phyloP scores from a whole-genome alignment of 345 rosid genomes.

The Brassica incana region DNA sequence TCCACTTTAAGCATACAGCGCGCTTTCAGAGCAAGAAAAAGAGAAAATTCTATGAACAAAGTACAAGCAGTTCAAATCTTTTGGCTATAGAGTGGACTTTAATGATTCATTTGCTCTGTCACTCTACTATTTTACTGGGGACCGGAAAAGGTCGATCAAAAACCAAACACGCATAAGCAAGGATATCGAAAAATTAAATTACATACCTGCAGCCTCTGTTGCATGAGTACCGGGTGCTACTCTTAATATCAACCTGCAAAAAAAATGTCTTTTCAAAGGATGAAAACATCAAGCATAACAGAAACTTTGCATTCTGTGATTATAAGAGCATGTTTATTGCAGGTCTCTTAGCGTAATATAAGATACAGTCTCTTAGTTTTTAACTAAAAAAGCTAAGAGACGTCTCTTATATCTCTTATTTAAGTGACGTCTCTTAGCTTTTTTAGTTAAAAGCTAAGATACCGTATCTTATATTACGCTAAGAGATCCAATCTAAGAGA shows the following conservation, averaged over 20 bases:
- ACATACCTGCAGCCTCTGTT: slow-evolving; percentile 83
- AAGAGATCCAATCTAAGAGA: too few species aligned
- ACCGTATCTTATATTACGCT: too few species aligned
- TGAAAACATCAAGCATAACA: background rate
- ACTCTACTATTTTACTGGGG: background rate
- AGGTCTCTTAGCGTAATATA: too few species aligned
- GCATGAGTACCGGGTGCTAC: slow-evolving; percentile 96
- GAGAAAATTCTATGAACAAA: background rate
- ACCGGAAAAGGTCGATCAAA: background rate
- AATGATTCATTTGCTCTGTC: background rate
- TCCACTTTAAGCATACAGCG: too few species aligned
- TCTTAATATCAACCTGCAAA: slow-evolving; percentile 83
- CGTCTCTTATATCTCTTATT: too few species aligned
- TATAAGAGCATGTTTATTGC: background rate
- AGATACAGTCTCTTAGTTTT: too few species aligned
- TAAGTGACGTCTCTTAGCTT: too few species aligned
- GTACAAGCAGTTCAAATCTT: background rate
- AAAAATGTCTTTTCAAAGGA: background rate
- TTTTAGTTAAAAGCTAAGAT: too few species aligned
- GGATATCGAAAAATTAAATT: background rate
- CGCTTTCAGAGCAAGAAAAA: background rate
- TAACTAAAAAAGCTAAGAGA: too few species aligned
- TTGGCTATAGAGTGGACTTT: background rate
- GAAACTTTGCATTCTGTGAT: background rate
- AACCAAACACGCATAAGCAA: background rate